phyloP scores from a whole-genome alignment of 768 basidiomycete species.

The Suillus occidentalis region DNA sequence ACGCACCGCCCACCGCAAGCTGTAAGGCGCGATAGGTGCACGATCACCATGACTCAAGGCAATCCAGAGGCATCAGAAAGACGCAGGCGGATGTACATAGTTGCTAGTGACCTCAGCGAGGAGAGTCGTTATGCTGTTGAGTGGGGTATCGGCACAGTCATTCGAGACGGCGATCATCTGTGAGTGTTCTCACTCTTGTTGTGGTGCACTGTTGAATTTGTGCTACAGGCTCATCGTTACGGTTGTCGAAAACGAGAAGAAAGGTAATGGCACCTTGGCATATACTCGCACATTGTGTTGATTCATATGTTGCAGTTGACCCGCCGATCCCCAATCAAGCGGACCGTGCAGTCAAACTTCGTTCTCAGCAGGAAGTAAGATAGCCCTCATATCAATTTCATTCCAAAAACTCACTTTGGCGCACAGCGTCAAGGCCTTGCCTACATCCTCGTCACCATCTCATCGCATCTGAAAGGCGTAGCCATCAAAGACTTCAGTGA shows the following conservation, averaged over 20 bases:
- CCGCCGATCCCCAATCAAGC: slow-evolving; percentile 66
- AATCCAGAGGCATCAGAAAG: slow-evolving; percentile 63
- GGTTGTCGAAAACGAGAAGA: slow-evolving; percentile 89
- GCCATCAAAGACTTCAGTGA: background rate
- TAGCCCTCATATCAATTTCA: background rate
- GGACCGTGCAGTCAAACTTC: slow-evolving; percentile 76
- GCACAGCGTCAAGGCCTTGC: slow-evolving; percentile 82
- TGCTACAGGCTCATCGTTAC: slow-evolving; percentile 71
- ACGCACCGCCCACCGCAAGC: no score
- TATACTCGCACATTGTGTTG: slow-evolving; percentile 1
- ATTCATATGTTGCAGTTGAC: slow-evolving; percentile 53
- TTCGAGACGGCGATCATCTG: slow-evolving; percentile 93
- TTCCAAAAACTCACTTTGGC: slow-evolving; percentile 8
- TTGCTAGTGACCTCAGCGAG: slow-evolving; percentile 93
- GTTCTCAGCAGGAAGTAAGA: slow-evolving; percentile 88
- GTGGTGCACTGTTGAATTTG: slow-evolving; percentile 1
- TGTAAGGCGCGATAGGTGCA: slow-evolving; percentile 90
- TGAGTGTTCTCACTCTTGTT: slow-evolving; percentile 26
- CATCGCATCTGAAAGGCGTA: background rate
- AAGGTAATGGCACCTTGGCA: slow-evolving; percentile 50
- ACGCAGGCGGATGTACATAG: slow-evolving; percentile 70
- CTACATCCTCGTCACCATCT: slow-evolving; percentile 64
- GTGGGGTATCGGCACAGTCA: slow-evolving; percentile 96
- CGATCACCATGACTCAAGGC: slow-evolving; percentile 86
- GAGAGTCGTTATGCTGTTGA: slow-evolving; percentile 95